Evolutionary conservation across 495 filamentous ascomycete species (phyloP).

Genomic region (Penicillium cataractarum): DNA sequence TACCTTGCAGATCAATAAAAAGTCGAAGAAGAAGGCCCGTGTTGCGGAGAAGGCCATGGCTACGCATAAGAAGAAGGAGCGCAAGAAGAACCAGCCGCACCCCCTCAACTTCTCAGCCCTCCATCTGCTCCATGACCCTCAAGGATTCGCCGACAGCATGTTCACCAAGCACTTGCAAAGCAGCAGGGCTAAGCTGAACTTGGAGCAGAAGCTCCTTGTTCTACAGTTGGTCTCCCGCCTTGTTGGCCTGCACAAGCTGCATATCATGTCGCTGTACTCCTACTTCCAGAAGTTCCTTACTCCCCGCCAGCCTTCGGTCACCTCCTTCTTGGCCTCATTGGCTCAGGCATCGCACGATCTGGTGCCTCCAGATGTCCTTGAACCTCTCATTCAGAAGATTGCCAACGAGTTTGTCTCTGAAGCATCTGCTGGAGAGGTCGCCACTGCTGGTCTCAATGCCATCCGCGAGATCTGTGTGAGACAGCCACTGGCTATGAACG

Average conservation of each 20-base stretch:
- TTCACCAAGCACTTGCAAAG: conserved; percentile 92
- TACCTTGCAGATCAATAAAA: conserved; percentile 90
- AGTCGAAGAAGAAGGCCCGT: conserved; percentile 82
- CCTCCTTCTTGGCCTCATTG: conserved; percentile 89
- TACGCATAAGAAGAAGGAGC: conserved; percentile 73
- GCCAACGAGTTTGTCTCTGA: conserved; percentile 98
- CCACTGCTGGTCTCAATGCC: conserved; percentile 88
- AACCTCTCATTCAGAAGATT: conserved; percentile 92
- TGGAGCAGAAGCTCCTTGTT: conserved; percentile 89
- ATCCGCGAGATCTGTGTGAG: conserved; percentile 92
- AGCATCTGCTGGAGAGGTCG: conserved; percentile 86
- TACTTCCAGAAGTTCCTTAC: conserved; percentile 84
- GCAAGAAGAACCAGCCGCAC: conserved; percentile 84
- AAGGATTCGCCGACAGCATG: conserved; percentile 88
- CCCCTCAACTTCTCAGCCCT: conserved; percentile 96
- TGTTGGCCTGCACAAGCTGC: conserved; percentile 90
- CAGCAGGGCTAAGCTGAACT: conserved; percentile 77
- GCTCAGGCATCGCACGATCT: conserved; percentile 90
- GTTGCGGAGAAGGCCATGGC: conserved; percentile 76
- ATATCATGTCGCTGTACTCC: conserved; percentile 81
- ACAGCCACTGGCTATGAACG: conserved; percentile 93
- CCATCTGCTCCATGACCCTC: conserved; percentile 94
- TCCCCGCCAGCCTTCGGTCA: conserved; percentile 89
- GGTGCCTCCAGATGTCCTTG: conserved; percentile 90
- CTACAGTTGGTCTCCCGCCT: conserved; percentile 88